Evolutionary conservation across 352 stramenopile species (phyloP).

Genomic region (Globisporangium spinosum): DNA sequence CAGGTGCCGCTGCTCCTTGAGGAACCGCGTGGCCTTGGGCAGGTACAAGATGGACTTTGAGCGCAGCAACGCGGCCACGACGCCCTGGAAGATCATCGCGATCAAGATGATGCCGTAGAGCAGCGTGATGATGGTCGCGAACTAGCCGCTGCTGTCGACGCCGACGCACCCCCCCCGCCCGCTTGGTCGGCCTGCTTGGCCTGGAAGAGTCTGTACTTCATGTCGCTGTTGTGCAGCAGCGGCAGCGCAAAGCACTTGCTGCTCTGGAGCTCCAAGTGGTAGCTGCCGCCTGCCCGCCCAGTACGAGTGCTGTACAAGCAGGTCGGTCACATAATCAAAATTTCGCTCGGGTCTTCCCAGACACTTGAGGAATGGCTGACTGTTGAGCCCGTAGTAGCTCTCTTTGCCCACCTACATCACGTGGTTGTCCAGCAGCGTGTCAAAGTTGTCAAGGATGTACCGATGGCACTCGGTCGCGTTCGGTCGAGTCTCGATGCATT

Average conservation of each 20-base stretch:
- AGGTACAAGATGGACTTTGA: conserved; percentile 13
- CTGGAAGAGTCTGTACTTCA: conserved; percentile 17
- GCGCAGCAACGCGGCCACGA: conserved; percentile 17
- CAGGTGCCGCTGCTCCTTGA: background rate
- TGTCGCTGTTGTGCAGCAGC: background rate
- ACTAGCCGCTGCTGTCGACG: conserved; percentile 12
- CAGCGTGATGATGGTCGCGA: conserved; percentile 13
- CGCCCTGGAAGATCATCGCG: conserved; percentile 20
- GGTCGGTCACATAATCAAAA: conserved; percentile 24
- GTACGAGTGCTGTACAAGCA: conserved; percentile 18
- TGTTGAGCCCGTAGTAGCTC: conserved; percentile 11
- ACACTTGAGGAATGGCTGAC: conserved; percentile 19
- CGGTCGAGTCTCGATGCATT: conserved; percentile 3
- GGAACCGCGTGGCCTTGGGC: conserved; percentile 7
- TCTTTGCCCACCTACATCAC: conserved; percentile 8
- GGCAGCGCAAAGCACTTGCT: conserved; percentile 21
- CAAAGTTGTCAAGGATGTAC: conserved; percentile 27
- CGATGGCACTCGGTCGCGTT: conserved; percentile 17
- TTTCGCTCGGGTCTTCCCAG: background rate
- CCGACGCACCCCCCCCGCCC: conserved; percentile 19
- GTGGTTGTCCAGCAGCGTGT: conserved; percentile 8
- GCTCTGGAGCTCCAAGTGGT: conserved; percentile 24
- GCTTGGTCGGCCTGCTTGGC: conserved; percentile 5
- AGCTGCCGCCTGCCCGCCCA: conserved; percentile 21
- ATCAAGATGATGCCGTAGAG: conserved; percentile 25